A percentile compares a stretch with the other conserved stretches of the same genome.
Conservation (phyloP, 2,329 filamentous ascomycete species). For the Neonectria neomacrospora region DNA sequence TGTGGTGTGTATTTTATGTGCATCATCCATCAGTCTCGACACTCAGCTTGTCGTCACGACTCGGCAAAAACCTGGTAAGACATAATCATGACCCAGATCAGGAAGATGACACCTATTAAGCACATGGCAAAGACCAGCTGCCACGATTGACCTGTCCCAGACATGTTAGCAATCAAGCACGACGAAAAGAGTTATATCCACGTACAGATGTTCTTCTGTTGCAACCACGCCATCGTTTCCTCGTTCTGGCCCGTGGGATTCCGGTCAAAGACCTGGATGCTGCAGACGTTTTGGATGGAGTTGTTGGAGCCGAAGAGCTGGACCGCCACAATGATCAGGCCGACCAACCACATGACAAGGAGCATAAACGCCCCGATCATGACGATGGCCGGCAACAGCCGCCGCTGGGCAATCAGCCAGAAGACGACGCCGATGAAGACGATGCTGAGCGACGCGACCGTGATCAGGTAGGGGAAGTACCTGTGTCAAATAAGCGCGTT, state of each 20-base stretch:
- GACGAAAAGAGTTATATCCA: conserved; percentile 27
- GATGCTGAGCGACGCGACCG: conserved; percentile 68
- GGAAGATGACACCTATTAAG: conserved; percentile 67
- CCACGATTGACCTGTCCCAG: conserved; percentile 66
- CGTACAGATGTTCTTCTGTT: conserved; percentile 73
- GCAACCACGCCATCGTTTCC: conserved; percentile 70
- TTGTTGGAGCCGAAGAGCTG: conserved; percentile 72
- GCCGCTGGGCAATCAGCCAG: conserved; percentile 69
- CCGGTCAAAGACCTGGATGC: conserved; percentile 65
- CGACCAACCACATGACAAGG: conserved; percentile 75
- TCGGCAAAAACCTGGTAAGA: conserved; percentile 71
- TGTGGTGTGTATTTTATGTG: background rate
- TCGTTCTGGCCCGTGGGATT: conserved; percentile 62
- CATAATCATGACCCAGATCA: conserved; percentile 77
- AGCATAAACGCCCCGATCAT: conserved; percentile 73
- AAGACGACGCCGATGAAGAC: conserved; percentile 74
- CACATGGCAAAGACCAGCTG: conserved; percentile 72
- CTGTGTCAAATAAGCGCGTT: conserved; percentile 49
- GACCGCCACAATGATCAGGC: conserved; percentile 69
- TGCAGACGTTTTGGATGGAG: conserved; percentile 69
- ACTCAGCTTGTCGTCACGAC: conserved; percentile 43
- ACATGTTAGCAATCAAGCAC: conserved; percentile 29
- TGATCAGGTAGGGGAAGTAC: conserved; percentile 76
- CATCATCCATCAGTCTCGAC: background rate
- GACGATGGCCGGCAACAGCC: conserved; percentile 70